phyloP scores from a whole-genome alignment of 2,329 filamentous ascomycete species.

The Cordyceps farinosa region DNA sequence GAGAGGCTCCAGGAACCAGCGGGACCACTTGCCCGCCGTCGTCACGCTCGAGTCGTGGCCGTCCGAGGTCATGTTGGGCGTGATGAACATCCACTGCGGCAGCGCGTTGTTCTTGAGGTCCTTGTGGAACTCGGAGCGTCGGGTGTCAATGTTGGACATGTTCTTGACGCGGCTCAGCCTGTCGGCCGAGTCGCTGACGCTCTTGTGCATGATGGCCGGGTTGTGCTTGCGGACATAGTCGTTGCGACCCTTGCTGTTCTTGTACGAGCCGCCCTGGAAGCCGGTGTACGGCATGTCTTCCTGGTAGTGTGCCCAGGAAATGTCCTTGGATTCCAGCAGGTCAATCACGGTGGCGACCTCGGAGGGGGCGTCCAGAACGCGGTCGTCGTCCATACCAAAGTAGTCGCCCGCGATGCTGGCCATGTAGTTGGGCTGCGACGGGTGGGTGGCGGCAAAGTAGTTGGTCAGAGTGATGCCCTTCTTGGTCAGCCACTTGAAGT shows the following conservation, averaged over 20 bases:
- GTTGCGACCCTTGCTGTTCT: conserved; percentile 63
- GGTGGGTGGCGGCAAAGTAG: conserved; percentile 56
- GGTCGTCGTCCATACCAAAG: conserved; percentile 60
- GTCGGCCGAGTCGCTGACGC: conserved; percentile 53
- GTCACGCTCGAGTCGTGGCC: conserved; percentile 74
- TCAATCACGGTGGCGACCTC: conserved; percentile 66
- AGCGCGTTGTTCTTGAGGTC: conserved; percentile 62
- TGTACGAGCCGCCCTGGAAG: conserved; percentile 60
- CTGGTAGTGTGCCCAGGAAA: conserved; percentile 70
- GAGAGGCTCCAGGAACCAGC: conserved; percentile 66
- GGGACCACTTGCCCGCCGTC: conserved; percentile 64
- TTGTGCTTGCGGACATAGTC: conserved; percentile 85
- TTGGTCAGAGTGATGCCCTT: conserved; percentile 31
- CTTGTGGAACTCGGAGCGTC: conserved; percentile 54
- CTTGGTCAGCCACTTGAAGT: conserved; percentile 28
- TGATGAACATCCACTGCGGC: conserved; percentile 70
- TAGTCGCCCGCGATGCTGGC: conserved; percentile 59
- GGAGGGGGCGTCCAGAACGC: conserved; percentile 50
- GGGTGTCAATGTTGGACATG: conserved; percentile 44
- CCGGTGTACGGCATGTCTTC: conserved; percentile 75
- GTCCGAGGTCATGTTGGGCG: conserved; percentile 72
- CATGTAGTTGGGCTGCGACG: conserved; percentile 67
- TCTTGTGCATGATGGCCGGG: conserved; percentile 61
- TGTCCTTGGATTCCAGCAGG: conserved; percentile 60
- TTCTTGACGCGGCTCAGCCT: conserved; percentile 72